Conservation (phyloP, 495 filamentous ascomycete species). For the Penicillium maclennaniae region DNA sequence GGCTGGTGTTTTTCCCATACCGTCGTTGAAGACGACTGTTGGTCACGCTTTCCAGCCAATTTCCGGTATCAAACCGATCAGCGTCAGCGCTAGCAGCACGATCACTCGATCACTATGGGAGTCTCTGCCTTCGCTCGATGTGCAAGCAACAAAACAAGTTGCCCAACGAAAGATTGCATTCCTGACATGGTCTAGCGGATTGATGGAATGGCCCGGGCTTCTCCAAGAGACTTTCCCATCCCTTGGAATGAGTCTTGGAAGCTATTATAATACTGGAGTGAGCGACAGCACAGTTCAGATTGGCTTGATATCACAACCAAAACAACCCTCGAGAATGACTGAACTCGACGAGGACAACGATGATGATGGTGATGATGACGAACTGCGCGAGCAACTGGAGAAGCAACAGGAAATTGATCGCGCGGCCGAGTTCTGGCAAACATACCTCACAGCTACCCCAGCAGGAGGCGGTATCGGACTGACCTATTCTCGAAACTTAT, state of each 20-base stretch:
- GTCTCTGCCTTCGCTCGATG: constrained; percentile 26
- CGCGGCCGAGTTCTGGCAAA: constrained; percentile 35
- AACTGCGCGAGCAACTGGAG: constrained; percentile 5
- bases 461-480: constrained; percentile 25
- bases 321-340: constrained; percentile 3
- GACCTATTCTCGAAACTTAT: constrained; percentile 41
- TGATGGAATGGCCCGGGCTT: constrained; percentile 31
- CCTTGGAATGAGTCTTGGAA: constrained; percentile 22
- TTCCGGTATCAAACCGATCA: constrained; percentile 34
- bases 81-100: constrained; percentile 24
- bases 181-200: constrained; percentile 37
- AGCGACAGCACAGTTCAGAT: constrained; percentile 33
- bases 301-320: constrained; percentile 29
- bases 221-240: constrained; percentile 21
- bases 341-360: constrained; percentile 26
- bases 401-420: constrained; percentile 22
- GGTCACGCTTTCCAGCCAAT: constrained; percentile 29
- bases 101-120: constrained; percentile 27
- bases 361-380: constrained; percentile 24
- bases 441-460: constrained; percentile 26
- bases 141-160: constrained; percentile 30
- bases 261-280: constrained; percentile 15
- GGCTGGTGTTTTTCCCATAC: constrained; percentile 29
- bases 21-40: constrained; percentile 27
- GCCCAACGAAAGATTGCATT: constrained; percentile 30